Percentiles rank a stretch among this genome's conserved stretches.
phyloP scores from a whole-genome alignment of 129 eudicot species.

The Centella asiatica region DNA sequence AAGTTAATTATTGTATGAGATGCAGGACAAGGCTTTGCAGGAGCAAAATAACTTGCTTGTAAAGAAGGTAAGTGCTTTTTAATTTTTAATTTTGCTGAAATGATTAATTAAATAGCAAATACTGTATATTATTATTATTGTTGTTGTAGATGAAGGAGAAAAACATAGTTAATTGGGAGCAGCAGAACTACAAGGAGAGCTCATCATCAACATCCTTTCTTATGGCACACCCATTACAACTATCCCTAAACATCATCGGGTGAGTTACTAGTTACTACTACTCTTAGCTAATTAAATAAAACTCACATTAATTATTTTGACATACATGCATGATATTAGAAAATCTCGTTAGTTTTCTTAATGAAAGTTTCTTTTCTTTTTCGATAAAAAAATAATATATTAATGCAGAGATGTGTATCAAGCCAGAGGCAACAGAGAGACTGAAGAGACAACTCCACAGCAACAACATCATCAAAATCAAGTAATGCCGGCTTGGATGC shows the following conservation, averaged over 20 bases:
- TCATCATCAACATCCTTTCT: not conserved
- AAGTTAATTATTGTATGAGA: not conserved
- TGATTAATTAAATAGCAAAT: no score
- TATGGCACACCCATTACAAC: not conserved
- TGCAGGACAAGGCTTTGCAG: conserved; percentile 10
- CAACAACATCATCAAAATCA: conserved; percentile 1
- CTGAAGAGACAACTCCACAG: not conserved
- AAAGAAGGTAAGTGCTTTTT: conserved; percentile 46
- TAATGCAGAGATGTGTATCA: not conserved
- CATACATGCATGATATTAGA: no score
- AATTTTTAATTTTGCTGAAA: not conserved
- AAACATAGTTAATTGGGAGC: not conserved
- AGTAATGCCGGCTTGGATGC: conserved; percentile 4
- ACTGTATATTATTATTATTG: not conserved
- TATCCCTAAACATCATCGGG: not conserved
- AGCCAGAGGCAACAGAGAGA: not conserved
- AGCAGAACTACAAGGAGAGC: not conserved
- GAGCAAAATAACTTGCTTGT: conserved; percentile 9
- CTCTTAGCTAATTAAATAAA: no score
- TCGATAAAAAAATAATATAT: no score
- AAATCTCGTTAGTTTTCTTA: no score
- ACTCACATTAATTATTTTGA: no score
- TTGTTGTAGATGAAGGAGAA: conserved; percentile 4
- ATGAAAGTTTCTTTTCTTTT: no score
- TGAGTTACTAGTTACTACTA: no score